A percentile compares a stretch with the other conserved stretches of the same genome.
Conservation (phyloP, 1,284 basidiomycete species). For the Rhodotorula sp. region DNA sequence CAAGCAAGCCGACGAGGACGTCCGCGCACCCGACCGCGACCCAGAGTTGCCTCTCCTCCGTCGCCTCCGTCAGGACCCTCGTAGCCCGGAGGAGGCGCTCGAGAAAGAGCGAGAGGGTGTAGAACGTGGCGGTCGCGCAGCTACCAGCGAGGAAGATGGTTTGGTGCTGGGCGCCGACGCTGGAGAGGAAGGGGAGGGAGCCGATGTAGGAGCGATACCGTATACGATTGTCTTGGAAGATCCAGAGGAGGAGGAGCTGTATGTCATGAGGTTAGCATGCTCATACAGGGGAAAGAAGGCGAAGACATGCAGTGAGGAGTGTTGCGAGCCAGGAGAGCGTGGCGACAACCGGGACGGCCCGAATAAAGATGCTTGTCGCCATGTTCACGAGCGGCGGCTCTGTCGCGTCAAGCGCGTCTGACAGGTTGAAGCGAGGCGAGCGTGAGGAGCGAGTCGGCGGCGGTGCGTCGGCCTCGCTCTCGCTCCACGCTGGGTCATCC, state of each 20-base stretch:
- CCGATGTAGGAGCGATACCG: neutral
- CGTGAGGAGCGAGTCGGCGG: neutral
- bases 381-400: neutral
- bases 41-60: conserved; percentile 22
- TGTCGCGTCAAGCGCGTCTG: neutral
- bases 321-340: conserved; percentile 7
- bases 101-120: neutral
- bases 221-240: neutral
- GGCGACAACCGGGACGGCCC: neutral
- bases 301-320: neutral
- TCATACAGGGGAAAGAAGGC: neutral
- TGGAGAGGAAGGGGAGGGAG: conserved; percentile 9
- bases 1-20: neutral
- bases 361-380: neutral
- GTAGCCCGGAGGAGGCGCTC: conserved; percentile 18
- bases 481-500: neutral
- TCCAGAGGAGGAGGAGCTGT: conserved; percentile 14
- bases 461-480: neutral
- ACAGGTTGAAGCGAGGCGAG: neutral
- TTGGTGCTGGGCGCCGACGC: conserved; percentile 4
- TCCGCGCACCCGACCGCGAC: conserved; percentile 5
- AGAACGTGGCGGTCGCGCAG: conserved; percentile 11
- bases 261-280: neutral
- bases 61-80: conserved; percentile 27
- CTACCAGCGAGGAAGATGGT: conserved; percentile 8